Evolutionary conservation across 2,329 filamentous ascomycete species (phyloP).

Genomic region (Cercospora brassicicola): DNA sequence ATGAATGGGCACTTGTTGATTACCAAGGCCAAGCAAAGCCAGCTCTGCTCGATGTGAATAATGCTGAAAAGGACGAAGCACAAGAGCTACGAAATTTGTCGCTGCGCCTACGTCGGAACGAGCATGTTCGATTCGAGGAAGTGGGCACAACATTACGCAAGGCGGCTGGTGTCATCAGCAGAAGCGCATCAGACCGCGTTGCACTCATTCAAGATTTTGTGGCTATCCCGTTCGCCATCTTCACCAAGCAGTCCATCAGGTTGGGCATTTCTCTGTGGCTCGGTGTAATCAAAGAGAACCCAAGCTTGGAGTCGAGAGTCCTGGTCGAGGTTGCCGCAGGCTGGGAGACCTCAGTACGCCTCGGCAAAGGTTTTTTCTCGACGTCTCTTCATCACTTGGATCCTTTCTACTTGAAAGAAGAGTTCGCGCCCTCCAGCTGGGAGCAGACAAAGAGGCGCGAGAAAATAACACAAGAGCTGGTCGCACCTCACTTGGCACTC

Average conservation of each 20-base stretch:
- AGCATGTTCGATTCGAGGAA: slow-evolving; percentile 69
- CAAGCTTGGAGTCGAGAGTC: slow-evolving; percentile 80
- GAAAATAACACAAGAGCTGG: slow-evolving; percentile 74
- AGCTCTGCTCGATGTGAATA: slow-evolving; percentile 17
- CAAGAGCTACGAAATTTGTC: slow-evolving; percentile 71
- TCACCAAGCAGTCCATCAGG: slow-evolving; percentile 93
- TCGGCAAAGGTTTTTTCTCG: slow-evolving; percentile 78
- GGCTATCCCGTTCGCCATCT: slow-evolving; percentile 85
- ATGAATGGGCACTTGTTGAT: slow-evolving; percentile 37
- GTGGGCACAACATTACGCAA: slow-evolving; percentile 78
- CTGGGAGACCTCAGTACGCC: slow-evolving; percentile 82
- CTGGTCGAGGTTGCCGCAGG: slow-evolving; percentile 83
- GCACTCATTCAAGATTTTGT: slow-evolving; percentile 85
- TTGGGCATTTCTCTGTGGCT: slow-evolving; percentile 95
- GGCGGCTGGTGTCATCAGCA: slow-evolving; percentile 83
- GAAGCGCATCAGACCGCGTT: slow-evolving; percentile 71
- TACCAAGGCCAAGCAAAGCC: slow-evolving; percentile 29
- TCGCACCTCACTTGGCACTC: slow-evolving; percentile 82
- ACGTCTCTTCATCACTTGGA: slow-evolving; percentile 70
- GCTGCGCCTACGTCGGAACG: slow-evolving; percentile 66
- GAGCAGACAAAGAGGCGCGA: slow-evolving; percentile 71
- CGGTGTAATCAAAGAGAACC: slow-evolving; percentile 94
- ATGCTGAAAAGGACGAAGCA: slow-evolving; percentile 49
- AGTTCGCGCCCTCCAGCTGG: slow-evolving; percentile 89
- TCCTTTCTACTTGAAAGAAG: slow-evolving; percentile 86